Evolutionary conservation across 805 yeast species (phyloP).

Genomic region (Yarrowia sp.): DNA sequence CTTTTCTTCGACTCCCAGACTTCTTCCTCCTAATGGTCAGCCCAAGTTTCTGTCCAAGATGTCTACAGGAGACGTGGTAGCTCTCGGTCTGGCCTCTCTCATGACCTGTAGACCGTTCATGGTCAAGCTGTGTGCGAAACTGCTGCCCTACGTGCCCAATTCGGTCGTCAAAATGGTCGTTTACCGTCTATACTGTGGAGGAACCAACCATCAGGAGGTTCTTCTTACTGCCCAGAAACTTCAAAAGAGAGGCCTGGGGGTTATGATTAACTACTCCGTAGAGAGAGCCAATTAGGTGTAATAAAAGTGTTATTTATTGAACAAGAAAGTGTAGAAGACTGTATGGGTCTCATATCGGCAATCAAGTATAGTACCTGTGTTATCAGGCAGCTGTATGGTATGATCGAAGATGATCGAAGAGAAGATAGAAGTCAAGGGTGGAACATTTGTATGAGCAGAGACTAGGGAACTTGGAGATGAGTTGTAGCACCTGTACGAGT

Average conservation of each 20-base stretch:
- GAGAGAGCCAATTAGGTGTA: background rate
- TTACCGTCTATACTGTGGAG: conserved; percentile 89
- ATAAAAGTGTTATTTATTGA: too few relatives aligned
- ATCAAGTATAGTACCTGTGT: too few relatives aligned
- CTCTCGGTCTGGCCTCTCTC: conserved; percentile 46
- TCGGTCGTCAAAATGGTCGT: conserved; percentile 72
- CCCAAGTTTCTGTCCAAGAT: background rate
- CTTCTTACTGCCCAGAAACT: conserved; percentile 71
- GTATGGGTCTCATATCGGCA: too few relatives aligned
- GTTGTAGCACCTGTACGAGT: too few relatives aligned
- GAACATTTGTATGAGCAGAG: too few relatives aligned
- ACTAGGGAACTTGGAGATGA: too few relatives aligned
- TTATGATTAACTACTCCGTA: conserved; percentile 58
- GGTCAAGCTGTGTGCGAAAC: conserved; percentile 47
- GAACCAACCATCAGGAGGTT: conserved; percentile 76
- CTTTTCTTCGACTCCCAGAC: conserved; percentile 17
- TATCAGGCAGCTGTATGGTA: too few relatives aligned
- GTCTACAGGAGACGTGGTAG: conserved; percentile 17
- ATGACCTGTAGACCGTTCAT: conserved; percentile 49
- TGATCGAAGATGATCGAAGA: too few relatives aligned
- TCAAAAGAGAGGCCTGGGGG: conserved; percentile 76
- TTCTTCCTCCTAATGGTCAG: conserved; percentile 2
- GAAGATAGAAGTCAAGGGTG: too few relatives aligned
- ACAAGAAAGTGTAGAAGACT: too few relatives aligned
- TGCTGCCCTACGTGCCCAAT: conserved; percentile 60